Evolutionary conservation across 208 protist genomes (phyloP), one percentile per base, ranked within the genome.

Genomic region (Trypanosoma boissoni): DNA sequence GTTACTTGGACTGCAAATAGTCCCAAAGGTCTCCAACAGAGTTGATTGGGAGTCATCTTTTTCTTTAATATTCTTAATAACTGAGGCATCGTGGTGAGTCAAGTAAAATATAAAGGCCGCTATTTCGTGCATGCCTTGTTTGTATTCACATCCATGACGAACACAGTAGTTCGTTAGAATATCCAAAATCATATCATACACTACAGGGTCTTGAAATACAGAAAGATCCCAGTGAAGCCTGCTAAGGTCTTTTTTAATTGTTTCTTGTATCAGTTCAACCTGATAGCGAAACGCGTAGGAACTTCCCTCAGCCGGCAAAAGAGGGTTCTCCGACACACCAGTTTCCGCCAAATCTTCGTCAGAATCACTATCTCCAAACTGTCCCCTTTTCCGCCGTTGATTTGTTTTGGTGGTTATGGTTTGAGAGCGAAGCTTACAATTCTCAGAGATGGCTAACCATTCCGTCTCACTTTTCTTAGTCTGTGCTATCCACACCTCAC

Each of bases 41-140:
- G 7, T 8, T 16, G 1, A 12, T 28, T 64, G 28, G 8, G 14
- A 10, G 0, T 20, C 37, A 37, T 36, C 4, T 42, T 32, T 31
- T 20, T 29, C 16, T 2, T 12, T 5, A 53, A 62, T 26, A 12
- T 66, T 18, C 9, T 73, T 24, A 46, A 73, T 20, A 41, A 66
- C 29, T 16, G 67, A 36, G 3, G 59, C 63, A 58, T 86, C 76
- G 14, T 41, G 63, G 20, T 80, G 72, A 0, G 74, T 49, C 3
- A 78, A 20, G 44, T 95, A 95, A 12, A 93, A 58, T 39, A 90
- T 36, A 44, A 94, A 90, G 21, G 91, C 85, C 9, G 91, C 72
- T 27, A 97, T 60, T 52, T 97, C 94, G 59, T 97, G 91, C 58
- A 97, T 87, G 6, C 92, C 92, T 51, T 97, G 92, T 61, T 70